Evolutionary conservation across 352 stramenopile species (phyloP).

Genomic region (Elongisporangium undulatum): DNA sequence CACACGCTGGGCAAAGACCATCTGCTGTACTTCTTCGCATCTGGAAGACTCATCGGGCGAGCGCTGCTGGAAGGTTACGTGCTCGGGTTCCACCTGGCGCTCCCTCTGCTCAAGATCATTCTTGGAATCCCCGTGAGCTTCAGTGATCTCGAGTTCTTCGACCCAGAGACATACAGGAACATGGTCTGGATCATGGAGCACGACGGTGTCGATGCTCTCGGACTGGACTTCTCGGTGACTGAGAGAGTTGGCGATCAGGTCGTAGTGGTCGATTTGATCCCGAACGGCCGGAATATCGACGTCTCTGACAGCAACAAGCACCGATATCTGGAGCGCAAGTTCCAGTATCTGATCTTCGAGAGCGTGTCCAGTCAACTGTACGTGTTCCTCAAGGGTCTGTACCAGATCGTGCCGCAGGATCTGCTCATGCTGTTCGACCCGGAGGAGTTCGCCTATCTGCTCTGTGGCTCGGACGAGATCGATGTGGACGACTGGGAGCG

Average conservation of each 20-base stretch:
- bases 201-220: constrained; percentile 29
- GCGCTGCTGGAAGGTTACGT: constrained; percentile 79
- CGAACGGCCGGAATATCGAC: constrained; percentile 31
- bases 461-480: constrained; percentile 92
- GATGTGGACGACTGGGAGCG: constrained; percentile 92
- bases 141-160: constrained; percentile 74
- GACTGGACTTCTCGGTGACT: constrained; percentile 37
- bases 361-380: constrained; percentile 77
- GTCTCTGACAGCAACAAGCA: constrained; percentile 91
- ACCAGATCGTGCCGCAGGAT: constrained; percentile 91
- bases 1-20: constrained; percentile 21
- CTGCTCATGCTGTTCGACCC: constrained; percentile 94
- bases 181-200: constrained; percentile 49
- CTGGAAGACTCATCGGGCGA: constrained; percentile 30
- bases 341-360: constrained; percentile 90
- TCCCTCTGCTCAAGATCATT: constrained; percentile 93
- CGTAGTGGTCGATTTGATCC: constrained; percentile 24
- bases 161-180: constrained; percentile 28
- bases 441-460: constrained; percentile 92
- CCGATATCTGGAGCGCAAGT: constrained; percentile 85
- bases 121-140: constrained; percentile 89
- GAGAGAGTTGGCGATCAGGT: constrained; percentile 11
- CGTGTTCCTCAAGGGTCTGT: constrained; percentile 89
- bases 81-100: constrained; percentile 86
- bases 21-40: constrained; percentile 18